Conservation (phyloP, 1,139 yeast species). For the Komagataea norvegica region DNA sequence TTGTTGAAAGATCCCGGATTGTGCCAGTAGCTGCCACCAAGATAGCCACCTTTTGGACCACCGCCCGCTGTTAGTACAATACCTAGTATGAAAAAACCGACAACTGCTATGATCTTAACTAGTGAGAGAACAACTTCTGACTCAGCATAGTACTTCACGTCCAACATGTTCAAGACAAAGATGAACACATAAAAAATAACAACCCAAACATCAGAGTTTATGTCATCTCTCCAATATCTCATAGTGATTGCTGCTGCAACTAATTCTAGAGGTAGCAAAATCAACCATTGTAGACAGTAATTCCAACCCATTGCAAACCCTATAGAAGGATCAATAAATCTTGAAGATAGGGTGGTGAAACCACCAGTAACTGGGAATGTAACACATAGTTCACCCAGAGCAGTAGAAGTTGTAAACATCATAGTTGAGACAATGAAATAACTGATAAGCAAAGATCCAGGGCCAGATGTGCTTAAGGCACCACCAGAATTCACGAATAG, state of each 20-base stretch:
- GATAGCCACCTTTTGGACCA: slow-evolving; percentile 46
- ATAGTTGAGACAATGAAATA: slow-evolving; percentile 48
- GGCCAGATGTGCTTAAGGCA: slow-evolving; percentile 63
- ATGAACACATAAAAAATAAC: slow-evolving; percentile 56
- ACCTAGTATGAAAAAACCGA: slow-evolving; percentile 68
- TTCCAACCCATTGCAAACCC: slow-evolving; percentile 77
- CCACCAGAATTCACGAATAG: slow-evolving; percentile 60
- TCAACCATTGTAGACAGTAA: slow-evolving; percentile 68
- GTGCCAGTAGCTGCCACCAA: slow-evolving; percentile 55
- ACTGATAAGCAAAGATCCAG: slow-evolving; percentile 58
- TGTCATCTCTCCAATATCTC: slow-evolving; percentile 53
- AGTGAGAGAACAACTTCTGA: slow-evolving; percentile 55
- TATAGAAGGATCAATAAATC: slow-evolving; percentile 66
- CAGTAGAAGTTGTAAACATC: slow-evolving; percentile 65
- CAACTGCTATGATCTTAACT: slow-evolving; percentile 56
- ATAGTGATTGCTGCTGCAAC: slow-evolving; percentile 72
- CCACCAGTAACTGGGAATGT: slow-evolving; percentile 70
- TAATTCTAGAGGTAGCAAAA: slow-evolving; percentile 65
- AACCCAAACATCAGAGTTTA: slow-evolving; percentile 66
- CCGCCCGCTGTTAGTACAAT: slow-evolving; percentile 61
- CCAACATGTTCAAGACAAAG: slow-evolving; percentile 49
- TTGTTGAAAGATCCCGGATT: slow-evolving; percentile 55
- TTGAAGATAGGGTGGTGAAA: slow-evolving; percentile 60
- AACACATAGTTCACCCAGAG: slow-evolving; percentile 65
- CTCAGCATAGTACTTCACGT: slow-evolving; percentile 58